A percentile compares a stretch with the other conserved stretches of the same genome.
Conservation (phyloP, 2,329 filamentous ascomycete species). For the Penicillium sp. region DNA sequence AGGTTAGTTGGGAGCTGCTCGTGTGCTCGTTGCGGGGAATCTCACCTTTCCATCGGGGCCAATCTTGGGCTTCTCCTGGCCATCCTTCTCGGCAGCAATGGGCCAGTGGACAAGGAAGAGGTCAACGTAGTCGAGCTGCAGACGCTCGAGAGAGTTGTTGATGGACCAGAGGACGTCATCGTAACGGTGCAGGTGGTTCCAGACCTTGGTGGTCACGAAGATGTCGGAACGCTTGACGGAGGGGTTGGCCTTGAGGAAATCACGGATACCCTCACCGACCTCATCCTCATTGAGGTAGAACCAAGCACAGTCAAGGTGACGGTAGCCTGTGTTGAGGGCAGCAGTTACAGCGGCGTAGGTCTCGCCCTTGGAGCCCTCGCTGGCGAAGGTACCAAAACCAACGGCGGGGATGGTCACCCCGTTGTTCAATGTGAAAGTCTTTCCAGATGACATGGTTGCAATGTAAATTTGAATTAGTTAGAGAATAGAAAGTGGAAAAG, state of each 20-base stretch:
- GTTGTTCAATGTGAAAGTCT: conserved; percentile 55
- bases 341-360: conserved; percentile 55
- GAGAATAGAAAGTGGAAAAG: conserved; percentile 5
- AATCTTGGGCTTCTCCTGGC: conserved; percentile 49
- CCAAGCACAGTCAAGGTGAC: conserved; percentile 58
- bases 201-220: conserved; percentile 55
- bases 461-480: conserved; percentile 32
- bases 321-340: conserved; percentile 53
- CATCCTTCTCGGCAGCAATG: conserved; percentile 52
- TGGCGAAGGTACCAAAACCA: conserved; percentile 67
- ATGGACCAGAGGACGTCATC: conserved; percentile 55
- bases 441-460: conserved; percentile 52
- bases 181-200: conserved; percentile 53
- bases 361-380: conserved; percentile 61
- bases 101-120: conserved; percentile 62
- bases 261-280: conserved; percentile 53
- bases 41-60: conserved; percentile 54
- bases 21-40: not conserved
- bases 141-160: conserved; percentile 60
- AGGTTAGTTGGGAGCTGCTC: conserved; percentile 11
- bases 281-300: conserved; percentile 56
- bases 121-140: conserved; percentile 71
- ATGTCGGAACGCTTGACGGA: conserved; percentile 52
- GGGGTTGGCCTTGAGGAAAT: conserved; percentile 54
- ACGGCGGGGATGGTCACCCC: conserved; percentile 62